Percentiles rank a stretch among this genome's conserved stretches.
Conservation (phyloP, 2,329 filamentous ascomycete species). For the Lecanoromycetidae sp. region DNA sequence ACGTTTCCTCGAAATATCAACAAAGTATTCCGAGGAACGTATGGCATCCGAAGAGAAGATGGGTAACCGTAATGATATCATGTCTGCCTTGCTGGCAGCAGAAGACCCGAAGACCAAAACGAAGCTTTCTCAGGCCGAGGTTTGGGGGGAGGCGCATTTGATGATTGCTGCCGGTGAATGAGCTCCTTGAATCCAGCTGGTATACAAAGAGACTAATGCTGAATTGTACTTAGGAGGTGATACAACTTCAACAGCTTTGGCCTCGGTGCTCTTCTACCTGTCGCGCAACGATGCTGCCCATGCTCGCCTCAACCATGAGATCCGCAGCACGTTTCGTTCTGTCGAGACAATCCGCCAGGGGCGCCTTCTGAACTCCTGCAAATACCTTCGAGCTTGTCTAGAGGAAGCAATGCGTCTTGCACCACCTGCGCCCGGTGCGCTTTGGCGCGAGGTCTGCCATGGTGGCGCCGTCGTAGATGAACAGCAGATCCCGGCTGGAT, state of each 20-base stretch:
- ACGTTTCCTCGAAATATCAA: not conserved
- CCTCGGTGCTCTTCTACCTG: constrained; percentile 35
- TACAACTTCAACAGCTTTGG: constrained; percentile 33
- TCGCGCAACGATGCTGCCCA: constrained; percentile 28
- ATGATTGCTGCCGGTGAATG: constrained; percentile 36
- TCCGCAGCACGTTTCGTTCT: constrained; percentile 26
- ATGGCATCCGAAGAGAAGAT: constrained; percentile 24
- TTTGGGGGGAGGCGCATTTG: constrained; percentile 39
- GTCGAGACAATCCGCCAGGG: constrained; percentile 30
- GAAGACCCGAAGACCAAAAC: constrained; percentile 36
- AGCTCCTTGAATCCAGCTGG: not conserved
- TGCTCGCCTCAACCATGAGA: constrained; percentile 26
- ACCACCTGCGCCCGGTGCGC: constrained; percentile 22
- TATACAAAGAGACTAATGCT: not conserved
- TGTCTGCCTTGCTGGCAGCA: constrained; percentile 36
- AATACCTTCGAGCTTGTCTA: constrained; percentile 34
- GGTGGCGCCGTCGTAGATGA: constrained; percentile 26
- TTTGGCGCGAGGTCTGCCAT: constrained; percentile 24
- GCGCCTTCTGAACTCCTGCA: constrained; percentile 25
- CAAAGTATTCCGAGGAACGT: not conserved
- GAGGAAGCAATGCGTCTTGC: constrained; percentile 28
- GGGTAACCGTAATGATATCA: constrained; percentile 34
- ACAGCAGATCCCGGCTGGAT: constrained; percentile 23
- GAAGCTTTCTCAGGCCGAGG: constrained; percentile 33
- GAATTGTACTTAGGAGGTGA: constrained; percentile 25